Base-by-base conservation (phyloP, 2,329 filamentous ascomycete species). In the Ophiostoma sp. region DNA sequence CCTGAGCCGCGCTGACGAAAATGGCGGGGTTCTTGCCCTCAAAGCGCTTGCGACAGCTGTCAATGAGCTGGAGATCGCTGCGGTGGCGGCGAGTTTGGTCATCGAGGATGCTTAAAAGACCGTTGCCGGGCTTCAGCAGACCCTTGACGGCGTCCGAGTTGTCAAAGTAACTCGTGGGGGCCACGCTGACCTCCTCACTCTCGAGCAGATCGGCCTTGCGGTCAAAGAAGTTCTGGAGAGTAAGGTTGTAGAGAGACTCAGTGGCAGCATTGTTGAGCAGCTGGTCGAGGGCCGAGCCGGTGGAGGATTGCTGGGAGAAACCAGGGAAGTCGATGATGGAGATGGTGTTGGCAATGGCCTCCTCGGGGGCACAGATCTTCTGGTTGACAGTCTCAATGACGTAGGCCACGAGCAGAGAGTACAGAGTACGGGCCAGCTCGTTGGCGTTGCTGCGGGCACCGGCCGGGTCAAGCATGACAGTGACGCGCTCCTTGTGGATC, bases 281-380 rank as follows among this genome's bases (percentile, higher is more conserved):
- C 80, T 98, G 95, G 74, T 99, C 95, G 11, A 99, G 85, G 0
- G 90, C 86, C 1, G 93, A 97, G 23, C 90, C 89, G 0, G 95
- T 97, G 0, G 93, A 88, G 0, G 90, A 85, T 72, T 92, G 89
- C 78, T 96, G 93, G 15, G 93, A 86, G 78, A 99, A 99, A 27
- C 95, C 95, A 0, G 95, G 95, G 81, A 99, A 99, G 78, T 99
- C 95, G 68, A 99, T 89, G 69, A 99, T 89, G 5, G 94, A 96
- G 70, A 99, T 87, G 0, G 95, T 99, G 81, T 99, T 99, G 70
- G 88, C 91, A 70, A 99, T 92, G 27, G 90, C 83, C 68, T 97
- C 94, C 76, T 98, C 94, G 0, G 89, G 83, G 0, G 94, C 93
- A 76, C 94, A 98, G 10, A 96, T 87, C 73, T 87, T 89, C 78